Base-by-base conservation (phyloP, 441 rosid genomes). In the Adansonia gregorii region DNA sequence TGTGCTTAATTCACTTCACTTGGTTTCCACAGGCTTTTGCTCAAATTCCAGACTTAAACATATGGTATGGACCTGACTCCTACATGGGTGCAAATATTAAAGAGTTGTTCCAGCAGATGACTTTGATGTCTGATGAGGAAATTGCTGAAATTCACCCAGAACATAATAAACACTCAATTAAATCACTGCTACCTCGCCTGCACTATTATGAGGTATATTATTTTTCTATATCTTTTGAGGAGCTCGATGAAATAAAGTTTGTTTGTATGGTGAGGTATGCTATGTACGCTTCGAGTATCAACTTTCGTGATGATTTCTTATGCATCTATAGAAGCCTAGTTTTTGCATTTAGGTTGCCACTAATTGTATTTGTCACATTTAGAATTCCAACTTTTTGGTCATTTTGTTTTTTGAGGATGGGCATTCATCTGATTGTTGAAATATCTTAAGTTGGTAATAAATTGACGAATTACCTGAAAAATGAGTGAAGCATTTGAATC, bases 21-120 rank as follows among this genome's bases (percentile, higher is more conserved):
- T 27, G 68, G 19, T 69, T 67, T 74, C 76, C 12, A 59, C 86
- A 95, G 99, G 97, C 98, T 60, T 94, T 88, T 84, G 70, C 97
- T 67, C 94, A 96, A 86, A 83, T 96, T 82, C 91, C 96, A 17
- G 91, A 92, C 77, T 78, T 96, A 24, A 88, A 80, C 67, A 78
- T 93, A 63, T 94, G 97, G 92, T 95, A 95, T 52, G 99, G 99
- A 75, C 99, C 98, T n/a, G 99, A 95, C 82, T 88, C 98, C 61
- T 94, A 93, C 89, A 94, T 96, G 98, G 99, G 99, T 82, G 99
- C 98, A 49, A 94, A 96, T 83, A 90, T 96, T 78, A 88, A 84
- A 65, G 90, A 94, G 81, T 77, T 94, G 78, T 94, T 96, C 83
- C 91, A 86, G 86, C 95, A 93, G 82, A 96, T 94, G 98, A 82